Percentiles rank a stretch among this genome's conserved stretches.
These are phyloP conservation scores for Plasmodium gaboni DNA, from an alignment of 169 alveolate species.

Conservation along the genomic window DNA sequence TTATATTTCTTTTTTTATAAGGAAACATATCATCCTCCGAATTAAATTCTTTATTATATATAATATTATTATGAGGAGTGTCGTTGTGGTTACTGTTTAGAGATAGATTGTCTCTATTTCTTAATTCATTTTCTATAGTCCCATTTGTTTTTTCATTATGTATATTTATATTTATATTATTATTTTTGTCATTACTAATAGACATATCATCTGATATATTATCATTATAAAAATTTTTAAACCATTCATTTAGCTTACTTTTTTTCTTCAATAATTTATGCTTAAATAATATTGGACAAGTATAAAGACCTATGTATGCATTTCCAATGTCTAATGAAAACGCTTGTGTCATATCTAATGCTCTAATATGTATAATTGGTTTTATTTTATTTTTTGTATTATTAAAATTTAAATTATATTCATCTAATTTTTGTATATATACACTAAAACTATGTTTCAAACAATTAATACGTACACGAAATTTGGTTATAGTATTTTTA, in stretches of 20 bases:
- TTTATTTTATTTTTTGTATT: slow-evolving; percentile 71
- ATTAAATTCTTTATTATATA: not conserved
- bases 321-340: slow-evolving; percentile 70
- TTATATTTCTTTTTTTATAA: not conserved
- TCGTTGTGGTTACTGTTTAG: slow-evolving; percentile 6
- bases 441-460: slow-evolving; percentile 74
- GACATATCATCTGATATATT: slow-evolving; percentile 36
- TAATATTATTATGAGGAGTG: not conserved
- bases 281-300: slow-evolving; percentile 74
- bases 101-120: slow-evolving; percentile 36
- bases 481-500: slow-evolving; percentile 69
- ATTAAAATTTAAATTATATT: slow-evolving; percentile 38
- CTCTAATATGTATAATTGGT: slow-evolving; percentile 76
- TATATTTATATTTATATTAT: slow-evolving; percentile 6
- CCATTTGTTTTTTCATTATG: slow-evolving; percentile 26
- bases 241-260: slow-evolving; percentile 65
- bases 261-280: slow-evolving; percentile 67
- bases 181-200: slow-evolving; percentile 19
- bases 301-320: slow-evolving; percentile 76
- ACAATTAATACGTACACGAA: slow-evolving; percentile 75
- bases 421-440: slow-evolving; percentile 74
- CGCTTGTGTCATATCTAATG: slow-evolving; percentile 77
- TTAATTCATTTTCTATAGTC: slow-evolving; percentile 43
- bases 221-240: slow-evolving; percentile 43
- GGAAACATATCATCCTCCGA: not conserved